A percentile compares a stretch with the other conserved stretches of the same genome.
phyloP scores from a whole-genome alignment of 2,329 filamentous ascomycete species.

The Fusarium hainanense region DNA sequence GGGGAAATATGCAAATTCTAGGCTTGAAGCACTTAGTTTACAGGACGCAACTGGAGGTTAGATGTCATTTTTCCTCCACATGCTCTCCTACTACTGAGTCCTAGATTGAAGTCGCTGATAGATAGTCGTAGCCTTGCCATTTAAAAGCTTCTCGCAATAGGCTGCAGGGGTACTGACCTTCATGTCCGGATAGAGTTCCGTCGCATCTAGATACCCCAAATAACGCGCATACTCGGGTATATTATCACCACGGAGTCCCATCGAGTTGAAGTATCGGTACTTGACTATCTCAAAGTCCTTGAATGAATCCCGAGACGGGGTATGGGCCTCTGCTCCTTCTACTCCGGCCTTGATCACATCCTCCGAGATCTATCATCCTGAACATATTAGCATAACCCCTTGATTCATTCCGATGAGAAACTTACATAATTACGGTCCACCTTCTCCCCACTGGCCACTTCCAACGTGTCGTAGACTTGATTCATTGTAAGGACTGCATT shows the following conservation, averaged over 20 bases:
- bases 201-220: background rate
- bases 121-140: background rate
- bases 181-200: background rate
- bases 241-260: background rate
- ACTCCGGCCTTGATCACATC: background rate
- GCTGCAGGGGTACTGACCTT: background rate
- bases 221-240: background rate
- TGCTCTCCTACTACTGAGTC: background rate
- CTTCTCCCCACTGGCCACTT: slow-evolving; percentile 57
- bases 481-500: slow-evolving; percentile 58
- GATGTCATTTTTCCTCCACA: accelerated
- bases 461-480: slow-evolving; percentile 58
- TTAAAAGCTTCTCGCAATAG: background rate
- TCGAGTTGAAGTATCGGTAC: background rate
- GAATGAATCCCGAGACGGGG: background rate
- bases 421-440: slow-evolving; percentile 42
- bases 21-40: background rate
- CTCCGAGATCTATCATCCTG: background rate
- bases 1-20: background rate
- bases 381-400: background rate
- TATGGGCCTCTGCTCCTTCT: background rate
- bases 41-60: background rate
- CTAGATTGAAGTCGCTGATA: background rate
- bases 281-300: background rate
- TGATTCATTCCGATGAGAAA: background rate